These are phyloP conservation scores for Irpex sp. DNA, from an alignment of 1,284 basidiomycete species.

Conservation along the genomic window DNA sequence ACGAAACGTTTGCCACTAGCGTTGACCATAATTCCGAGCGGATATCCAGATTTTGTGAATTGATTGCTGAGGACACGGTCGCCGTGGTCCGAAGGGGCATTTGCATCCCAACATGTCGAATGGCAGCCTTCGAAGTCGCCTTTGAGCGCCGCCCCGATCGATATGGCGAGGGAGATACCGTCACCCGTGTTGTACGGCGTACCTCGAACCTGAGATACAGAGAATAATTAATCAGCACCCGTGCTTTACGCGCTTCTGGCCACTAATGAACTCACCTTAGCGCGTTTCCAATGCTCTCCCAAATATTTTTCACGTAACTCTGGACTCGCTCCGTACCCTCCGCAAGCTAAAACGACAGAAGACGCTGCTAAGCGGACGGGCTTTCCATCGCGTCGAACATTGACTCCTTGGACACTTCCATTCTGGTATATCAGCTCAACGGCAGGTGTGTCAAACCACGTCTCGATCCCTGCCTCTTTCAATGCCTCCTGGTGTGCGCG, in stretches of 20 bases:
- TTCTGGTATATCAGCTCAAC: slow-evolving; percentile 37
- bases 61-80: slow-evolving; percentile 60
- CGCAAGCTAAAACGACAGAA: slow-evolving; percentile 57
- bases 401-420: slow-evolving; percentile 40
- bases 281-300: slow-evolving; percentile 51
- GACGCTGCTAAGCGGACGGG: slow-evolving; percentile 32
- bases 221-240: background rate
- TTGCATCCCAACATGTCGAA: slow-evolving; percentile 70
- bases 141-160: slow-evolving; percentile 48
- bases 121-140: slow-evolving; percentile 67
- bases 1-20: slow-evolving; percentile 54
- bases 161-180: slow-evolving; percentile 48
- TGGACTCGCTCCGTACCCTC: slow-evolving; percentile 59
- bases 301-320: slow-evolving; percentile 49
- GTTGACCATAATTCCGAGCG: slow-evolving; percentile 67
- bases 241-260: background rate
- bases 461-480: slow-evolving; percentile 43
- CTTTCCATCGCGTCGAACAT: slow-evolving; percentile 36
- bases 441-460: slow-evolving; percentile 54
- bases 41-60: slow-evolving; percentile 70
- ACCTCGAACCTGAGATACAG: slow-evolving; percentile 49
- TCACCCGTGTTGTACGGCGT: slow-evolving; percentile 70
- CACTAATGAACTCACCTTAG: slow-evolving; percentile 39
- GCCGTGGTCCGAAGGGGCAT: slow-evolving; percentile 47
- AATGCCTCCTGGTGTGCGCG: slow-evolving; percentile 50